Percentiles rank a stretch among this genome's conserved stretches.
These are phyloP conservation scores for Hordeum marinum DNA, from an alignment of 176 grass and related monocot genomes.

Conservation along the genomic window DNA sequence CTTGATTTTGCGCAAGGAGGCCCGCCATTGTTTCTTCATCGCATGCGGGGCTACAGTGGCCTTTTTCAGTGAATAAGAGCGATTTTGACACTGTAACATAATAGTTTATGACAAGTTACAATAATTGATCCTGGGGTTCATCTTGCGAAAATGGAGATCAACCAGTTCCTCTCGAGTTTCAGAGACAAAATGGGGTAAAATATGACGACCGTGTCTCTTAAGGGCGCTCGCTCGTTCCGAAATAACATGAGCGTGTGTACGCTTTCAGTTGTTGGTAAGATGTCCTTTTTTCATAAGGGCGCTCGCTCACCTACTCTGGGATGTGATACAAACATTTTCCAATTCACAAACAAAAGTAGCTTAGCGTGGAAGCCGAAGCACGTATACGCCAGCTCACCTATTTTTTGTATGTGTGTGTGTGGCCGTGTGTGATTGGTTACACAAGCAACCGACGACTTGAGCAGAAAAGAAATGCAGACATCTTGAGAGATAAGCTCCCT, in stretches of 20 bases:
- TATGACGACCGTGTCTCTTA: background rate
- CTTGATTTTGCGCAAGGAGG: background rate
- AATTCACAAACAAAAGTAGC: background rate
- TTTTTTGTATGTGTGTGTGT: too few species aligned
- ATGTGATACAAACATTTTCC: background rate
- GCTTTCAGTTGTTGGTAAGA: background rate
- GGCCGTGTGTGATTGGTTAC: background rate
- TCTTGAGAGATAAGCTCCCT: background rate
- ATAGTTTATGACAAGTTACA: background rate
- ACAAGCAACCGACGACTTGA: background rate
- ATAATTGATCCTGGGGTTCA: constrained; percentile 1
- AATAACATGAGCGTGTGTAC: background rate
- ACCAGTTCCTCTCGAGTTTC: background rate
- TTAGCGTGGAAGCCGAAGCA: background rate
- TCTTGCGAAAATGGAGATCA: background rate
- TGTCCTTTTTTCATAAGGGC: background rate
- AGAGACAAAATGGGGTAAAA: background rate
- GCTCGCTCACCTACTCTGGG: background rate
- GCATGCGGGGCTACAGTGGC: background rate
- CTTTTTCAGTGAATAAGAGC: background rate
- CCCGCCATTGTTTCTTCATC: constrained; percentile 1
- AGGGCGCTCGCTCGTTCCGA: background rate
- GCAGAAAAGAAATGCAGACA: background rate
- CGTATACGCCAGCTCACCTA: background rate
- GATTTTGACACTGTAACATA: constrained; percentile 8